These are phyloP conservation scores for Malassezia vespertilionis DNA, from an alignment of 1,284 basidiomycete genomes.

Conservation along the genomic window DNA sequence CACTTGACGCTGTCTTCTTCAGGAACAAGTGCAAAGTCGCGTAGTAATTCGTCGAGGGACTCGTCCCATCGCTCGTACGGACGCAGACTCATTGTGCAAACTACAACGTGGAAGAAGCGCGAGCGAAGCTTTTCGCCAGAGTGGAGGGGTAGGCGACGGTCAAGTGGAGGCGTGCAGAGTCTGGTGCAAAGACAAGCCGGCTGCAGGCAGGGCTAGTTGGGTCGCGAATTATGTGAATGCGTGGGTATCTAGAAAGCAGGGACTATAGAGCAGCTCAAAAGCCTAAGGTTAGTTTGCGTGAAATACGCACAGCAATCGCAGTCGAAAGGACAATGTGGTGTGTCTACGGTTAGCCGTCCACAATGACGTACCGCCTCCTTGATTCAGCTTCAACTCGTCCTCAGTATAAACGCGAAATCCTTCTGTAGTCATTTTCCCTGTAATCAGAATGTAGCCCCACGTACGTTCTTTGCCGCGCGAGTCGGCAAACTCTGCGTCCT, in stretches of 20 bases:
- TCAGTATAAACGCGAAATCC: constrained; percentile 15
- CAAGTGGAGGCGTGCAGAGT: too few species aligned
- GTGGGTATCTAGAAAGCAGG: too few species aligned
- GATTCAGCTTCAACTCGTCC: constrained; percentile 14
- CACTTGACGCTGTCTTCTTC: constrained; percentile 3
- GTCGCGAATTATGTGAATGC: too few species aligned
- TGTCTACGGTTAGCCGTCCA: constrained; percentile 8
- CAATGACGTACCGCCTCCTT: constrained; percentile 13
- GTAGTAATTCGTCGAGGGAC: not conserved
- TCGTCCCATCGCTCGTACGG: not conserved
- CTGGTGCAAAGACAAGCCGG: too few species aligned
- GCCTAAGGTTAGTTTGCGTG: constrained; percentile 1
- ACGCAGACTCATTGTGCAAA: too few species aligned
- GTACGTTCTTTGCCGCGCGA: constrained; percentile 15
- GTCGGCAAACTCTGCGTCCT: constrained; percentile 14
- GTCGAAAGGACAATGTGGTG: constrained; percentile 17
- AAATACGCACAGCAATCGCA: constrained; percentile 16
- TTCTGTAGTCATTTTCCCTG: constrained; percentile 17
- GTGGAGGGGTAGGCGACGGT: too few species aligned
- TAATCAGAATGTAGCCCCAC: constrained; percentile 1
- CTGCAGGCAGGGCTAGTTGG: too few species aligned
- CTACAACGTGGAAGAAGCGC: too few species aligned
- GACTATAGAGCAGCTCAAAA: constrained; percentile 4
- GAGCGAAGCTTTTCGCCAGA: too few species aligned
- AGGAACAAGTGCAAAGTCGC: constrained; percentile 5